Base-by-base conservation (phyloP, 1,139 yeast species). In the Casaregolazyma lundiana region DNA sequence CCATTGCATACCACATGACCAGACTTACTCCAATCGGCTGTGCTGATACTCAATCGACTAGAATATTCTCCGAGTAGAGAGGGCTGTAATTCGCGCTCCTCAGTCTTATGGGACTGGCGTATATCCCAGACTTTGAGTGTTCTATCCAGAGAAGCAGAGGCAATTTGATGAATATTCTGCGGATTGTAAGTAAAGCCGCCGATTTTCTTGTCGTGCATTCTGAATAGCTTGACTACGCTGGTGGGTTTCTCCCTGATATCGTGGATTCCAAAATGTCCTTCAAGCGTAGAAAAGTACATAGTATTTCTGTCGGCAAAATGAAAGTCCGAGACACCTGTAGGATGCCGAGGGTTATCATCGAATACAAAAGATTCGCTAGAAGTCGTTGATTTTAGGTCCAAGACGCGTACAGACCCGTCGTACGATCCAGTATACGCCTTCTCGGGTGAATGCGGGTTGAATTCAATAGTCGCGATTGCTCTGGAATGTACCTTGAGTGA, bases 1-100 rank as follows among this genome's bases (percentile, higher is more conserved):
- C 97, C 96, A 62, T 92, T 90, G 63, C 95, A 85, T 0, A 90
- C 96, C 47, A 92, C 70, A 49, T 81, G 79, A 49, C 89, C 89
- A 4, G 77, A 73, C 2, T 68, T 61, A 54, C 88, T 89, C 92
- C 96, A 92, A 49, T 87, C 95, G 0, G 90, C 90, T 34, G 83
- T 77, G 22, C 96, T 87, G 0, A 90, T 80, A 46, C 96, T 86
- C 32, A 90, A 70, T 48, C 95, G 69, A 4, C 95, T 84, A 17
- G 73, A 65, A 60, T 81, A 90, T 9, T 78, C 71, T 0, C 92
- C 92, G 50, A 76, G 73, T 35, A 71, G 59, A 52, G 77, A 79
- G 0, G 84, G 81, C 2, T 82, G 71, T 6, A 50, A 53, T 18
- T 65, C 64, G 35, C 73, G 77, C 26, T 72, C 68, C 17, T 77